Percentiles rank a stretch among this genome's conserved stretches.
phyloP scores from a whole-genome alignment of 2,329 filamentous ascomycete species.

The Colletotrichum noveboracense region DNA sequence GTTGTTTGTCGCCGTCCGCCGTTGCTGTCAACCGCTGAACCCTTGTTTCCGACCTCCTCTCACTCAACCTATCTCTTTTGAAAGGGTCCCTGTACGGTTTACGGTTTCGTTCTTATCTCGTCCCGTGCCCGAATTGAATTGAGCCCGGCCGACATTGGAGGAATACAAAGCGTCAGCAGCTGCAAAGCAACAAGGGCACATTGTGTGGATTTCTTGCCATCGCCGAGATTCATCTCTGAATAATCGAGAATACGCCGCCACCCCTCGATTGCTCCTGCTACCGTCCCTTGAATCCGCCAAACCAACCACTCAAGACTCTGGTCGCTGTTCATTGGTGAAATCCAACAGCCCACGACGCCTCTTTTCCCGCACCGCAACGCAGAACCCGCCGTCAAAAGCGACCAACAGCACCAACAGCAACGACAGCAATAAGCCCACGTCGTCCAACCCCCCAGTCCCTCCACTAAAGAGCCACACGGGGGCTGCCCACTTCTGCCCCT shows the following conservation, averaged over 20 bases:
- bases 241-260: neutral
- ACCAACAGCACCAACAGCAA: neutral
- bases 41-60: neutral
- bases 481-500: slow-evolving; percentile 19
- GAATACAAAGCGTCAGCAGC: neutral
- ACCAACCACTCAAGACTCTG: neutral
- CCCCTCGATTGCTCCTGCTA: neutral
- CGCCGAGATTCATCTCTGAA: neutral
- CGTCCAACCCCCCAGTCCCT: neutral
- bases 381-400: neutral
- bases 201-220: neutral
- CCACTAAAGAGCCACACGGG: neutral
- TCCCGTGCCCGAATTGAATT: neutral
- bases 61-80: neutral
- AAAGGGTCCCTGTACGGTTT: neutral
- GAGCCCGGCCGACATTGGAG: neutral
- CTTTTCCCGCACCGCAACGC: neutral
- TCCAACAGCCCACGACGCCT: neutral
- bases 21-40: neutral
- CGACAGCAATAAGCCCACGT: neutral
- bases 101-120: neutral
- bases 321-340: neutral
- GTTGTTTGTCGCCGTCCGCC: neutral
- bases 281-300: neutral
- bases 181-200: neutral